Conservation (phyloP, 768 basidiomycete species). For the Suillus americanus region DNA sequence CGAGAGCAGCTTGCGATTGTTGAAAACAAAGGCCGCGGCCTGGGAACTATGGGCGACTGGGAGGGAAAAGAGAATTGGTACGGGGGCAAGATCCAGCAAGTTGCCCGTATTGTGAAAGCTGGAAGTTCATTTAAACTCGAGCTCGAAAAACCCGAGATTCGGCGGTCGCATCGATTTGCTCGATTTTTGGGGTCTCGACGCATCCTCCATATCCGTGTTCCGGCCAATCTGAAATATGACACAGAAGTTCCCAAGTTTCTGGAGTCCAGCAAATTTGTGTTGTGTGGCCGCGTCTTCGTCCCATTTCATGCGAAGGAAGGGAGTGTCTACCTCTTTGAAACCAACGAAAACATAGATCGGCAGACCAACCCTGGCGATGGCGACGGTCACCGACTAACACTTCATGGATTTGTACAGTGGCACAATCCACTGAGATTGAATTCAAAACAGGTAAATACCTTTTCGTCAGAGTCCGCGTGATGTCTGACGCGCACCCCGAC, state of each 20-base stretch:
- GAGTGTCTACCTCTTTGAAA: conserved; percentile 61
- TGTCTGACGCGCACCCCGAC: neutral
- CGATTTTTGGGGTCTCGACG: conserved; percentile 65
- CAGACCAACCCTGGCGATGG: conserved; percentile 34
- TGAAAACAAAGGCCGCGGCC: conserved; percentile 54
- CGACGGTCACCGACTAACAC: conserved; percentile 47
- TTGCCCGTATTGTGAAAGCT: conserved; percentile 39
- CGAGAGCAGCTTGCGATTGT: conserved; percentile 63
- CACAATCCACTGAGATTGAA: conserved; percentile 63
- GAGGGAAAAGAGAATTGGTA: conserved; percentile 55
- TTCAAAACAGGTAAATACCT: conserved; percentile 49
- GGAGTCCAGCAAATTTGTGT: conserved; percentile 46
- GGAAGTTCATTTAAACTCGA: conserved; percentile 33
- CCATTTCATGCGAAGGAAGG: conserved; percentile 67
- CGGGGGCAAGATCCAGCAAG: conserved; percentile 67
- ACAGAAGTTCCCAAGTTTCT: conserved; percentile 32
- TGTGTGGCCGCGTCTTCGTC: conserved; percentile 65
- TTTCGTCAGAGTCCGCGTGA: neutral
- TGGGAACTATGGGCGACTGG: conserved; percentile 62
- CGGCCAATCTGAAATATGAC: conserved; percentile 37
- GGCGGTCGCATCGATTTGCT: conserved; percentile 63
- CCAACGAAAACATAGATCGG: conserved; percentile 48
- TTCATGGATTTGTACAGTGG: conserved; percentile 57
- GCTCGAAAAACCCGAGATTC: conserved; percentile 57
- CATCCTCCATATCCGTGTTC: conserved; percentile 55